Conservation (phyloP, 1,284 basidiomycete genomes). For the Cutaneotrichosporon sp. region DNA sequence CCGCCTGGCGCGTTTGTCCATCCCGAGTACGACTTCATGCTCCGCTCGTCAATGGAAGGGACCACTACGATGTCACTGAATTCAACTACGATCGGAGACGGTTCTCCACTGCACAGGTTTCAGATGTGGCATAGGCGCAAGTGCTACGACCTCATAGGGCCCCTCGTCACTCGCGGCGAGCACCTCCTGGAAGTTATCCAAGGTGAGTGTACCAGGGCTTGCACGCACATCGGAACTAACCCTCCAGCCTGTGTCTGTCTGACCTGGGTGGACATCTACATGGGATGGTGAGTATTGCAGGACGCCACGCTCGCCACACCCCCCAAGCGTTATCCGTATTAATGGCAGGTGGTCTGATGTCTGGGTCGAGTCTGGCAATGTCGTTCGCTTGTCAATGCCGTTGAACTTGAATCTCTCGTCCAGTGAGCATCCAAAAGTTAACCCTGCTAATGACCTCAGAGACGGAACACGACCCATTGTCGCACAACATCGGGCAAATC, state of each 20-base stretch:
- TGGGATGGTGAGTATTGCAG: conserved; percentile 31
- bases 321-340: no score
- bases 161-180: conserved; percentile 14
- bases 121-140: conserved; percentile 44
- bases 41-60: conserved; percentile 2
- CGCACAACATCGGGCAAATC: conserved; percentile 16
- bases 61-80: neutral
- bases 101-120: conserved; percentile 31
- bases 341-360: conserved; percentile 28
- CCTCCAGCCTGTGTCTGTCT: conserved; percentile 24
- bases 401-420: conserved; percentile 32
- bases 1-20: conserved; percentile 23
- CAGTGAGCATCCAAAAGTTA: conserved; percentile 10
- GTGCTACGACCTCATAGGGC: conserved; percentile 24
- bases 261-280: conserved; percentile 33
- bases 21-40: conserved; percentile 28
- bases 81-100: neutral
- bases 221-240: neutral
- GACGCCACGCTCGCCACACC: no score
- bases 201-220: conserved; percentile 14
- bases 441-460: neutral
- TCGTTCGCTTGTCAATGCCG: conserved; percentile 31
- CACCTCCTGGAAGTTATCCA: conserved; percentile 33
- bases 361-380: conserved; percentile 36
- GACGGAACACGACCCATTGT: conserved; percentile 5